These are phyloP conservation scores for Zychaea mexicana DNA, from an alignment of 371 early-diverging fungal genomes.

Conservation along the genomic window DNA sequence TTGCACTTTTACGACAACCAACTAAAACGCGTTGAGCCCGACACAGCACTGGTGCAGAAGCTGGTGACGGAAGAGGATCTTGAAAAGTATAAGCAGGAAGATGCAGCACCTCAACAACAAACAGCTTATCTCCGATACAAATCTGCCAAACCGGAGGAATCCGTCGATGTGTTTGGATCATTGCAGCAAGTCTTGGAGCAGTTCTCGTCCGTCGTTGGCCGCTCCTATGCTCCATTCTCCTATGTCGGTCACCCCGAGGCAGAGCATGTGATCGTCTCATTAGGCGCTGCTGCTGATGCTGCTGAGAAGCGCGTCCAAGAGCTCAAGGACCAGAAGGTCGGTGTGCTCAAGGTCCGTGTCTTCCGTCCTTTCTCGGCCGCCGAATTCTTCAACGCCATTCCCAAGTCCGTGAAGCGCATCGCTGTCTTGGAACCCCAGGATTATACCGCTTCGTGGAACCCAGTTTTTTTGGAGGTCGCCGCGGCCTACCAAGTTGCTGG, in stretches of 20 bases:
- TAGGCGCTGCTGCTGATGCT: constrained; percentile 63
- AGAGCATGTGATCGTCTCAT: constrained; percentile 59
- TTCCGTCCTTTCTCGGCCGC: constrained; percentile 67
- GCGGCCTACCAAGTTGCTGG: constrained; percentile 64
- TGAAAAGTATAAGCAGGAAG: constrained; percentile 14
- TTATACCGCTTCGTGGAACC: constrained; percentile 70
- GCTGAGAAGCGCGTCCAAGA: constrained; percentile 36
- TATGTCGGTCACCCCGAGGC: constrained; percentile 58
- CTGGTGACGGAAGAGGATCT: constrained; percentile 37
- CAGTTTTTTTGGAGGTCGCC: constrained; percentile 78
- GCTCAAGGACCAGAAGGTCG: constrained; percentile 42
- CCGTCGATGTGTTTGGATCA: constrained; percentile 27
- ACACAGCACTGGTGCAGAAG: constrained; percentile 16
- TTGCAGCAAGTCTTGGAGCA: constrained; percentile 41
- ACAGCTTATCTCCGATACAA: constrained; percentile 48
- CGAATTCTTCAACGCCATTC: constrained; percentile 58
- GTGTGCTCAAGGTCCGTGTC: constrained; percentile 65
- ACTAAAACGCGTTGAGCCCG: constrained; percentile 20
- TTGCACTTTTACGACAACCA: constrained; percentile 58
- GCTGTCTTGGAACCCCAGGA: constrained; percentile 74
- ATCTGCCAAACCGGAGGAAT: constrained; percentile 15
- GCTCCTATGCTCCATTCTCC: constrained; percentile 52
- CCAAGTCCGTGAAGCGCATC: constrained; percentile 57
- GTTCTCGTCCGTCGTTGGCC: constrained; percentile 46
- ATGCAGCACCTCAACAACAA: not conserved